A percentile compares a stretch with the other conserved stretches of the same genome.
Conservation (phyloP, 805 yeast genomes). For the Jamesozyma gamospora region DNA sequence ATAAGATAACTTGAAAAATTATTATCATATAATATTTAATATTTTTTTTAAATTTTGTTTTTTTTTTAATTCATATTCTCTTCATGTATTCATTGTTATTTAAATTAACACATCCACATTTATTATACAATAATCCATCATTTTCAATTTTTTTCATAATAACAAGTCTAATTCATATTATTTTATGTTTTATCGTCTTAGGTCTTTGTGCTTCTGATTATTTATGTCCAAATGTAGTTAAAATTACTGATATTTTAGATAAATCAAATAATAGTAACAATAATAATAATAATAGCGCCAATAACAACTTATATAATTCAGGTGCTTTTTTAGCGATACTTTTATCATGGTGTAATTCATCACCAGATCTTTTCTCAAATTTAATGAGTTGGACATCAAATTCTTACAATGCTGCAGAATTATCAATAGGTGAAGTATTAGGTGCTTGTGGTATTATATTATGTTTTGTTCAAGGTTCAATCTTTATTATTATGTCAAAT, state of each 20-base stretch:
- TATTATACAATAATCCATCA: constrained; percentile 16
- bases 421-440: constrained; percentile 30
- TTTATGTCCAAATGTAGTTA: constrained; percentile 29
- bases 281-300: neutral
- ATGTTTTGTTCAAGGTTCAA: constrained; percentile 28
- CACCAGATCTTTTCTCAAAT: constrained; percentile 31
- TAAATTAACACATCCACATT: constrained; percentile 21
- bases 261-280: constrained; percentile 14
- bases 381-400: constrained; percentile 28
- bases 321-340: constrained; percentile 25
- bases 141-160: constrained; percentile 15
- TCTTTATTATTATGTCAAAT: constrained; percentile 22
- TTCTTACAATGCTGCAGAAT: constrained; percentile 17
- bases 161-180: constrained; percentile 20
- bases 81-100: constrained; percentile 8
- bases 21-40: too few species aligned
- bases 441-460: constrained; percentile 32
- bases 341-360: constrained; percentile 31
- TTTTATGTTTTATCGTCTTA: constrained; percentile 22
- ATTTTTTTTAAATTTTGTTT: too few species aligned
- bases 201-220: constrained; percentile 31
- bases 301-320: neutral
- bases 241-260: constrained; percentile 23
- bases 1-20: too few species aligned
- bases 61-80: neutral